phyloP scores from a whole-genome alignment of 2,329 filamentous ascomycete species.

The Dactylella cylindrospora region DNA sequence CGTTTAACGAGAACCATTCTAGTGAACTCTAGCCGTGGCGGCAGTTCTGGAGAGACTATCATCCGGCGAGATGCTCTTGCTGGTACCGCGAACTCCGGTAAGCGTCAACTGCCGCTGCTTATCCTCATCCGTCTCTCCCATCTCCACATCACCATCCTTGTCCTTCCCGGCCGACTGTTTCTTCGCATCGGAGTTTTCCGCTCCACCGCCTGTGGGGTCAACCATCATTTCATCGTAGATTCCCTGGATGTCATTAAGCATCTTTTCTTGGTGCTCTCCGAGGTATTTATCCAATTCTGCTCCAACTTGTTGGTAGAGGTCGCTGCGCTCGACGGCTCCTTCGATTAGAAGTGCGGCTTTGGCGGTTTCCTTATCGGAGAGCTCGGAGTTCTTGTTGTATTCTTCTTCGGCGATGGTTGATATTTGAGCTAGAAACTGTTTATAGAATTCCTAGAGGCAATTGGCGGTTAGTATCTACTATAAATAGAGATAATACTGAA shows the following conservation, averaged over 20 bases:
- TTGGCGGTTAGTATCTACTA: constrained; percentile 6
- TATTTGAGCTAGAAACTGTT: constrained; percentile 24
- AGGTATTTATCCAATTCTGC: constrained; percentile 45
- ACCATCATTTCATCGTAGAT: constrained; percentile 32
- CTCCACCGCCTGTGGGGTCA: neutral
- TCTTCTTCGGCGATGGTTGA: constrained; percentile 42
- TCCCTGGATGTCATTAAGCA: constrained; percentile 16
- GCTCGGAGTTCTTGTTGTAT: constrained; percentile 30
- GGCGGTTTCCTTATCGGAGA: constrained; percentile 42
- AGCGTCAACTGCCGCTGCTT: constrained; percentile 32
- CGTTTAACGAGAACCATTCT: too few species aligned
- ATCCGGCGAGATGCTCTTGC: constrained; percentile 36
- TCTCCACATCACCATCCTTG: constrained; percentile 23
- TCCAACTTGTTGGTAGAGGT: constrained; percentile 61
- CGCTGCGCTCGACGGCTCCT: constrained; percentile 73
- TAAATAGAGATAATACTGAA: too few species aligned
- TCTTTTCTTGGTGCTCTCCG: constrained; percentile 52
- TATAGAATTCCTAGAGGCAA: constrained; percentile 8
- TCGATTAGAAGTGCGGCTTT: constrained; percentile 77
- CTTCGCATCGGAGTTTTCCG: neutral
- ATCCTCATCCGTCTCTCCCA: constrained; percentile 11
- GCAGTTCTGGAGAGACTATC: constrained; percentile 5
- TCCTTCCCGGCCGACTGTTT: constrained; percentile 5
- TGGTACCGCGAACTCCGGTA: constrained; percentile 24
- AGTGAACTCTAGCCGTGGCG: constrained; percentile 18